Evolutionary conservation across 2,329 filamentous ascomycete species (phyloP), one percentile per base, ranked within the genome.

Genomic region (Sporothrix phasma): DNA sequence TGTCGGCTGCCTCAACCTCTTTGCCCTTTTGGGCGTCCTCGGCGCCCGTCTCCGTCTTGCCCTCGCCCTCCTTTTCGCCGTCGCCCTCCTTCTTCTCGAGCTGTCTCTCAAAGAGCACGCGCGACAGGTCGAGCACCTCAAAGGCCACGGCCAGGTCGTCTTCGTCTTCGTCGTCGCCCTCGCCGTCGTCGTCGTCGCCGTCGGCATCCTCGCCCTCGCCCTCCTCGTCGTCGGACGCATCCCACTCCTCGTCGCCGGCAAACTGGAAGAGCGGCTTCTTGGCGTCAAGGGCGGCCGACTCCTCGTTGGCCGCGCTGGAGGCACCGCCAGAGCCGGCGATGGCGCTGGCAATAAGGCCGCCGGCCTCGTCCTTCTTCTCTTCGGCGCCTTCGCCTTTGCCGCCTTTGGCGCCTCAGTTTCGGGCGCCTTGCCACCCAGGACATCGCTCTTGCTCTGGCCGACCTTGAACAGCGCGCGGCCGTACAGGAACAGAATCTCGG

Each of bases 381-480:
- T 76, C n/a, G n/a, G n/a, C n/a, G n/a, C n/a, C n/a, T n/a, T n/a
- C n/a, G n/a, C n/a, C n/a, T 74, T 66, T 78, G 76, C 49, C n/a
- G 77, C 74, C 67, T 78, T 76, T 49, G 77, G 74, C 8, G 74
- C 74, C 11, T 74, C 76, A 76, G 86, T 76, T 72, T 81, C 77
- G 73, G 84, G 74, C 22, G 92, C 88, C 71, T 88, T 89, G 39
- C 89, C 90, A 64, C 94, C 94, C 41, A 99, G 81, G 26, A 99
- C 92, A 72, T 97, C 92, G 73, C 92, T 97, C 76, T 96, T 96
- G 74, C 86, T 88, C 74, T 97, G 89, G 34, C 92, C 94, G 66
- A 97, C 89, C 74, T 92, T 92, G 81, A 96, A 97, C 22, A 99
- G 79, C 64, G 91, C 91, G 73, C 93, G 90, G 15, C 94, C 94